A percentile compares a stretch with the other conserved stretches of the same genome.
Conservation (phyloP, 1,284 basidiomycete species). For the Lentinula novae-zelandiae region DNA sequence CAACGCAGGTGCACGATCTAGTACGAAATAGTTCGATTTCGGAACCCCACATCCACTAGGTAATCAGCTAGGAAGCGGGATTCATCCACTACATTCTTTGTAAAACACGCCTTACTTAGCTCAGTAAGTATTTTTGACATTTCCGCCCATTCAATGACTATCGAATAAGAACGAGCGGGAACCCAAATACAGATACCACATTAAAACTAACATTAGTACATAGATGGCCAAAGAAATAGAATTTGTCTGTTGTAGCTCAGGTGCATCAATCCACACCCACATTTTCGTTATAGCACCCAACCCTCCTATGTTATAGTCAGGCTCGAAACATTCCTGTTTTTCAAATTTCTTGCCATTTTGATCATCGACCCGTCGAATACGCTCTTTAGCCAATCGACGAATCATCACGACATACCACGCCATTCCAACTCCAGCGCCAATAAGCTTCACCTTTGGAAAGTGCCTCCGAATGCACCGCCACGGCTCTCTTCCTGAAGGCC, state of each 20-base stretch:
- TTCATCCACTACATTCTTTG: too few relatives aligned
- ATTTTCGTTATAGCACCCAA: slow-evolving; percentile 34
- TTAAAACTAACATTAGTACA: background rate
- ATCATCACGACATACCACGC: slow-evolving; percentile 62
- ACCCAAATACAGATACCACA: background rate
- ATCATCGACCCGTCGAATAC: background rate
- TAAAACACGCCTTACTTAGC: too few relatives aligned
- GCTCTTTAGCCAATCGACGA: slow-evolving; percentile 35
- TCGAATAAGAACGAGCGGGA: background rate
- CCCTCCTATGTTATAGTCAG: slow-evolving; percentile 31
- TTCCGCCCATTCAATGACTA: too few relatives aligned
- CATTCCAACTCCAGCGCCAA: slow-evolving; percentile 52
- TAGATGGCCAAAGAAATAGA: background rate
- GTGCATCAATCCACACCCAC: slow-evolving; percentile 37
- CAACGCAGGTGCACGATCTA: too few relatives aligned
- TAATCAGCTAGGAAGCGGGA: too few relatives aligned
- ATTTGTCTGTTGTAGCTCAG: background rate
- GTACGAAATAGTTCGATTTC: too few relatives aligned
- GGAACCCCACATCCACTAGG: too few relatives aligned
- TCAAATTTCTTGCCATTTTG: slow-evolving; percentile 1
- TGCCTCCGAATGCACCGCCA: slow-evolving; percentile 22
- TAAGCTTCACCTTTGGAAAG: slow-evolving; percentile 42
- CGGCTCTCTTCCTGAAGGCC: slow-evolving; percentile 20
- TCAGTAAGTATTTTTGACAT: too few relatives aligned
- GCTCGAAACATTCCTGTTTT: slow-evolving; percentile 6